Base-by-base conservation (phyloP, 768 basidiomycete genomes). In the Boletus pseudopeckii region DNA sequence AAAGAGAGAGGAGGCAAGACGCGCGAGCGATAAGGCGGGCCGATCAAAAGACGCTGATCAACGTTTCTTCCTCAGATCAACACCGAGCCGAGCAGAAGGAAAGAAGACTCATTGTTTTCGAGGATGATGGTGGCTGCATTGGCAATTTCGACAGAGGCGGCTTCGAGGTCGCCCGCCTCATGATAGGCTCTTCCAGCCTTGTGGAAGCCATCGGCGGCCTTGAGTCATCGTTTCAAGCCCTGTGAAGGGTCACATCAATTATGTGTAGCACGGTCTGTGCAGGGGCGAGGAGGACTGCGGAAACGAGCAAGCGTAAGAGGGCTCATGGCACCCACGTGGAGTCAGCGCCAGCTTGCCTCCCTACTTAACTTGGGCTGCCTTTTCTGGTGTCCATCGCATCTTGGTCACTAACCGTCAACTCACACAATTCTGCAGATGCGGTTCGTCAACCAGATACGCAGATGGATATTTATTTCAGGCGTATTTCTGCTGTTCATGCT, bases 51-150 rank as follows among this genome's bases (percentile, higher is more conserved):
- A n/a, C n/a, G 41, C n/a, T 37, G 51, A 38, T 48, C 66, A 52
- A 34, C 54, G 30, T n/a, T n/a, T 42, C 72, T 60, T 43, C 64
- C 62, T 14, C 67, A 64, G 51, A 57, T 70, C 49, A 65, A 72
- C 50, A 64, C 68, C 14, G 56, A 65, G 20, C 4, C 55, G 4
- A 61, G 52, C 52, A 68, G 68, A 56, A 66, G 63, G 60, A 66
- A 64, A 37, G 75, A 74, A 10, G 71, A 71, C 11, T 58, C 59
- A 4, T 34, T 66, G 6, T 81, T 85, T 72, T 92, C 88, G 13
- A 90, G 79, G 6, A 90, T 86, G 53, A 91, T 73, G 1, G 86
- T 89, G 0, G 88, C 88, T 9, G 89, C 86, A 54, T 77, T 81
- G 3, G 89, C 89, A 46, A 80, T 82, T 56, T 82, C 77, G 17